These are phyloP conservation scores for Stramenopiles sp. DNA, from an alignment of 352 stramenopile genomes.

Conservation along the genomic window DNA sequence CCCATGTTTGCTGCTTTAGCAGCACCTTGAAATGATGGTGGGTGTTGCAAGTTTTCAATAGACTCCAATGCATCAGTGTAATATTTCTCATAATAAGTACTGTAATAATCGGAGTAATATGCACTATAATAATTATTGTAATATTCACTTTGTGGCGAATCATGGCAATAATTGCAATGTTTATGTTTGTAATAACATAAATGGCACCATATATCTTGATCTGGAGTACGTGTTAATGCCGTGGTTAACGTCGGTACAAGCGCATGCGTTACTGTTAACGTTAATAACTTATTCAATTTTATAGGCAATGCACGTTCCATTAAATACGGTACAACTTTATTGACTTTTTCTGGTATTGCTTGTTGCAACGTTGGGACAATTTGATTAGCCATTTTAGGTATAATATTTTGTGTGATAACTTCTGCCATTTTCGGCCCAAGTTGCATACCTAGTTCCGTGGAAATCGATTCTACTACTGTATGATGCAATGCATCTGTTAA, in stretches of 20 bases:
- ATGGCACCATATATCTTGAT: neutral
- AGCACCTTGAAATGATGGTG: too few relatives aligned
- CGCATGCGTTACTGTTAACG: neutral
- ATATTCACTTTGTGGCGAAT: neutral
- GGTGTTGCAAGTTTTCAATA: too few relatives aligned
- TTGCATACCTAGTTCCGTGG: too few relatives aligned
- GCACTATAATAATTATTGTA: constrained; percentile 4
- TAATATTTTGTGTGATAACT: too few relatives aligned
- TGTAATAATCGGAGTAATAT: neutral
- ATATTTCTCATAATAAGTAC: neutral
- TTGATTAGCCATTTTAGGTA: too few relatives aligned
- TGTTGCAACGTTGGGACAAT: too few relatives aligned
- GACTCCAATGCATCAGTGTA: constrained; percentile 3
- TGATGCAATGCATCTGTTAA: too few relatives aligned
- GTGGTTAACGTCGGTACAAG: neutral
- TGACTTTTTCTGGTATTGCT: neutral
- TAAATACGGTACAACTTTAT: neutral
- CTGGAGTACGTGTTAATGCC: neutral
- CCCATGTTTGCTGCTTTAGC: too few relatives aligned
- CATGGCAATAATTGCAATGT: neutral
- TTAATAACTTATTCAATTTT: neutral
- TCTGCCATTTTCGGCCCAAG: too few relatives aligned
- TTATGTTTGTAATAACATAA: neutral
- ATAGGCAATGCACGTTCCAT: neutral
- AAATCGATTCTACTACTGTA: too few relatives aligned